Evolutionary conservation across 1,139 yeast species (phyloP).

Genomic region (Taiozyma sp.): DNA sequence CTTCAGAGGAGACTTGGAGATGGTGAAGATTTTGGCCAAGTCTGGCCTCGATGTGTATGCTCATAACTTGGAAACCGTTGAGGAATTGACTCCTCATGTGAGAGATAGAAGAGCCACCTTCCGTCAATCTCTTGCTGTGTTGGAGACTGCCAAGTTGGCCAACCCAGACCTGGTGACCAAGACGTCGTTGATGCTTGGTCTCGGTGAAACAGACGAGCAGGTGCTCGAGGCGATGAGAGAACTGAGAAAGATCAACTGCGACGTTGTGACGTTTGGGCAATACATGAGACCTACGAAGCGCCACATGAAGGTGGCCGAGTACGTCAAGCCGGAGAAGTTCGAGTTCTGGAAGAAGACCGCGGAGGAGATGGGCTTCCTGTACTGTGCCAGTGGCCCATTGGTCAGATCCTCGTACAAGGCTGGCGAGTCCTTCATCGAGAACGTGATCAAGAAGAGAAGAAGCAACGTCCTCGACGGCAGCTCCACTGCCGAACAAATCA

Average conservation of each 20-base stretch:
- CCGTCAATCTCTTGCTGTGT: slow-evolving; percentile 76
- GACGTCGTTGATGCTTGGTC: slow-evolving; percentile 93
- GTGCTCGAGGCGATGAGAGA: slow-evolving; percentile 68
- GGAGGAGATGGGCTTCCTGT: slow-evolving; percentile 78
- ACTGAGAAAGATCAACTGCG: slow-evolving; percentile 72
- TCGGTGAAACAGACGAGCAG: slow-evolving; percentile 95
- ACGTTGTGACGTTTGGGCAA: slow-evolving; percentile 97
- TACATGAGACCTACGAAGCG: slow-evolving; percentile 99
- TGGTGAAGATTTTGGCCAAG: slow-evolving; percentile 73
- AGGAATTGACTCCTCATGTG: slow-evolving; percentile 88
- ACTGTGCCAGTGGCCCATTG: slow-evolving; percentile 96
- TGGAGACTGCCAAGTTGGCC: slow-evolving; percentile 72
- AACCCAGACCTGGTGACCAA: slow-evolving; percentile 80
- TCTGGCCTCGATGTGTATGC: slow-evolving; percentile 96
- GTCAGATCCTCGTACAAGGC: slow-evolving; percentile 97
- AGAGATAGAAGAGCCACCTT: slow-evolving; percentile 97
- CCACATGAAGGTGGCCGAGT: slow-evolving; percentile 97
- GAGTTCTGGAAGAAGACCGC: slow-evolving; percentile 91
- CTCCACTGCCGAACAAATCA: background rate
- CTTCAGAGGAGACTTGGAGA: slow-evolving; percentile 81
- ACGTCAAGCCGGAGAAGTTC: slow-evolving; percentile 90
- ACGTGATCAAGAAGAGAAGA: slow-evolving; percentile 71
- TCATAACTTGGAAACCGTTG: slow-evolving; percentile 95
- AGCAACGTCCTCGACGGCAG: background rate
- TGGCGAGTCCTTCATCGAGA: slow-evolving; percentile 96